Conservation (phyloP, 2,329 filamentous ascomycete genomes). For the Corynespora cassiicola region DNA sequence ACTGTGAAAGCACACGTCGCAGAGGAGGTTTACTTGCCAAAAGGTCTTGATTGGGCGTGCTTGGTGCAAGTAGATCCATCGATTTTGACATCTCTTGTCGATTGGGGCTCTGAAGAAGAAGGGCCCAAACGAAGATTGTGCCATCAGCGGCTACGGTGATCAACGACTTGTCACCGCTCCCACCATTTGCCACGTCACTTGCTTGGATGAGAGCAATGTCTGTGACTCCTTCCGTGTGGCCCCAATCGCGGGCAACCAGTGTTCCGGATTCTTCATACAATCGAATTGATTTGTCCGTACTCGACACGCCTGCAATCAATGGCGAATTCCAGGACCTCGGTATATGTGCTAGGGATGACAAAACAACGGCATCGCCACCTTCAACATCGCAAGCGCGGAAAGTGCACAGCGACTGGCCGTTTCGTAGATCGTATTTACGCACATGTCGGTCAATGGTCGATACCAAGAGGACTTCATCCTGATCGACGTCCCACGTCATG, state of each 20-base stretch:
- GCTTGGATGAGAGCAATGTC: constrained; percentile 69
- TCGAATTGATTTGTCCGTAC: constrained; percentile 93
- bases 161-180: constrained; percentile 56
- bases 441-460: constrained; percentile 69
- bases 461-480: constrained; percentile 61
- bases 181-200: constrained; percentile 51
- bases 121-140: constrained; percentile 57
- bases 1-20: constrained; percentile 83
- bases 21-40: constrained; percentile 69
- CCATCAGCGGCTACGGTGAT: constrained; percentile 59
- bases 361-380: constrained; percentile 78
- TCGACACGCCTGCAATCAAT: constrained; percentile 85
- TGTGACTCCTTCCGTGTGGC: constrained; percentile 92
- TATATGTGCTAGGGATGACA: constrained; percentile 76
- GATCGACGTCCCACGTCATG: constrained; percentile 74
- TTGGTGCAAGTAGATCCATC: constrained; percentile 43
- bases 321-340: constrained; percentile 64
- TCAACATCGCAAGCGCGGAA: constrained; percentile 88
- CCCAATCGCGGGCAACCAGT: constrained; percentile 88
- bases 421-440: constrained; percentile 66
- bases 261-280: constrained; percentile 83
- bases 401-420: constrained; percentile 71
- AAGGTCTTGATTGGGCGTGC: constrained; percentile 39
- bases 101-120: constrained; percentile 34
- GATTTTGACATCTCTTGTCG: constrained; percentile 43